A percentile compares a stretch with the other conserved stretches of the same genome.
These are phyloP conservation scores for Kwoniella heveanensis DNA, from an alignment of 768 basidiomycete species.

Conservation along the genomic window DNA sequence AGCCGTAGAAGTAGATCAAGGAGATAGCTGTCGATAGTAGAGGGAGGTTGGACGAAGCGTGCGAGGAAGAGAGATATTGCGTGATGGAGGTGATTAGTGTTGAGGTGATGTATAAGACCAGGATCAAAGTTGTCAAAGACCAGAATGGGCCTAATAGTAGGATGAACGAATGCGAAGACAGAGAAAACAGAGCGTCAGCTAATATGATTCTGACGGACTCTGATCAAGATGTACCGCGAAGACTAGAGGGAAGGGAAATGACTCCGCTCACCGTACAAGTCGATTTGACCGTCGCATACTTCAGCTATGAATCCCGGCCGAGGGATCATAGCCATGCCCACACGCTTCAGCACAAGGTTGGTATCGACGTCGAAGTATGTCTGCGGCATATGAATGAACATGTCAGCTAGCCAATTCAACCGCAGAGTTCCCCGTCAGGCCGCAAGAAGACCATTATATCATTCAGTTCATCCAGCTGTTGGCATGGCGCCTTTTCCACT, in stretches of 20 bases:
- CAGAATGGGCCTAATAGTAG: constrained; percentile 96
- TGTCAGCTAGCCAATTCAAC: no score
- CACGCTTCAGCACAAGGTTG: constrained; percentile 43
- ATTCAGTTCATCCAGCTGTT: no score
- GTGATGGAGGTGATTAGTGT: constrained; percentile 85
- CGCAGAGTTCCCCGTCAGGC: no score
- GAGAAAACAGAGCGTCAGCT: constrained; percentile 57
- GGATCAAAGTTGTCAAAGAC: constrained; percentile 93
- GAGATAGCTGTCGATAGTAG: constrained; percentile 78
- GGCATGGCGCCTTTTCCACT: constrained; percentile 5
- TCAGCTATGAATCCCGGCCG: constrained; percentile 49
- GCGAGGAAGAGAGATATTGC: constrained; percentile 69
- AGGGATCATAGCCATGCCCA: constrained; percentile 47
- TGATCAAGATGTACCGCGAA: no score
- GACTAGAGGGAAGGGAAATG: no score
- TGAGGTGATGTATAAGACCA: constrained; percentile 88
- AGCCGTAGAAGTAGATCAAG: constrained; percentile 76
- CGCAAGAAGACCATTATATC: no score
- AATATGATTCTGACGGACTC: no score
- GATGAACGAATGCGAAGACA: no score
- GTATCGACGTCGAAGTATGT: constrained; percentile 54
- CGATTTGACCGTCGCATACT: constrained; percentile 53
- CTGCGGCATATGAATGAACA: constrained; percentile 10
- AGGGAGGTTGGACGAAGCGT: constrained; percentile 65
- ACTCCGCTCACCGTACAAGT: constrained; percentile 55